Base-by-base conservation (phyloP, 2,329 filamentous ascomycete genomes). In the Xylaria sp. region DNA sequence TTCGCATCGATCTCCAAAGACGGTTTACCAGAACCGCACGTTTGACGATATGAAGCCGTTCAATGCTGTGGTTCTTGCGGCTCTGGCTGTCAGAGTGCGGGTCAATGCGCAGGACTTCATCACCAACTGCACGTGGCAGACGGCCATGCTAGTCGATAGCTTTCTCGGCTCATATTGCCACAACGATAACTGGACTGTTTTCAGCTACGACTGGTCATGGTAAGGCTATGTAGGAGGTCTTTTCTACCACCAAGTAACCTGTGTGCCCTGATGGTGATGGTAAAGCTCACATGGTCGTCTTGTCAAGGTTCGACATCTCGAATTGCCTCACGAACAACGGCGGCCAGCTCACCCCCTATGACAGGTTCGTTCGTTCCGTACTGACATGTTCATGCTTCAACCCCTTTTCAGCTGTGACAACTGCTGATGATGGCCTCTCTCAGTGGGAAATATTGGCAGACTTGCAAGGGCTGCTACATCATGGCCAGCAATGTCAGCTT, bases 201-300 rank as follows among this genome's bases (percentile, higher is more conserved):
- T 68, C 58, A 71, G 67, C 19, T 77, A 76, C 65, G 74, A 76
- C 55, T 78, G 75, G 73, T 72, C 75, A 10, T 75, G 72, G 75
- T 75, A 66, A 63, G 67, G 10, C 37, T 9, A 16, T 42, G 11
- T 8, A 34, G 9, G 23, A 42, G 6, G 5, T 11, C 10, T n/a
- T 10, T 3, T 13, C 9, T 47, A 18, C 18, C 2, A 37, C 37
- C 8, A 3, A 2, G 34, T 34, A 11, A 18, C 42, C 37, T 13
- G 46, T 37, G 10, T 35, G 13, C 4, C 55, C 11, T 1, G 0
- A 7, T 23, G 3, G 16, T 16, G 6, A 55, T 44, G 2, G 7
- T n/a, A 9, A 53, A 52, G 55, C 58, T 57, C 30, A 59, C 57
- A 60, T 35, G 34, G 18, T 18, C 35, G 16, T 9, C 19, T 13